Conservation (phyloP, 2,329 filamentous ascomycete species). For the Aureobasidium sp. region DNA sequence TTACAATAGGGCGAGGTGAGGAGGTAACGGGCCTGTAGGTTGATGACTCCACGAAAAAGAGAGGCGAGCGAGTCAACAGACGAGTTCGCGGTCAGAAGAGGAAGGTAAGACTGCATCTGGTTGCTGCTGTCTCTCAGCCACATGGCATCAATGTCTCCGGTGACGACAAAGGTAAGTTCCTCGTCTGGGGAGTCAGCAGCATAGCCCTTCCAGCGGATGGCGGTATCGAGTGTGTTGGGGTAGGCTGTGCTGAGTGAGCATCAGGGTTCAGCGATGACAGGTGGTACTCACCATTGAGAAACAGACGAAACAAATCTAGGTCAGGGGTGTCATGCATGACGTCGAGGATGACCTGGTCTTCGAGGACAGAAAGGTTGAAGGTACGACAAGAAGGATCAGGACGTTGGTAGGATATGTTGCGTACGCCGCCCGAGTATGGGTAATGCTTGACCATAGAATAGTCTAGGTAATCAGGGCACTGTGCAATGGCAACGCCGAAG, state of each 20-base stretch:
- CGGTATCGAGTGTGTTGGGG: slow-evolving; percentile 68
- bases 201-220: slow-evolving; percentile 59
- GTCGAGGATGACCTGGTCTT: slow-evolving; percentile 27
- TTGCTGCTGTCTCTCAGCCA: slow-evolving; percentile 52
- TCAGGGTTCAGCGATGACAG: not conserved
- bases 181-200: slow-evolving; percentile 50
- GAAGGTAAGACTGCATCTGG: slow-evolving; percentile 62
- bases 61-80: slow-evolving; percentile 53
- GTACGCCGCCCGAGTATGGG: slow-evolving; percentile 36
- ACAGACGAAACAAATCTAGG: slow-evolving; percentile 59
- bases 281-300: slow-evolving; percentile 48
- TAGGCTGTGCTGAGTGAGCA: slow-evolving; percentile 30
- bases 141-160: slow-evolving; percentile 43
- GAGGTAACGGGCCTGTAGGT: slow-evolving; percentile 62
- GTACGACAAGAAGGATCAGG: slow-evolving; percentile 37
- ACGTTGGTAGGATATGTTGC: slow-evolving; percentile 38
- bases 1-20: slow-evolving; percentile 49
- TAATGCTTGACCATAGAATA: slow-evolving; percentile 34
- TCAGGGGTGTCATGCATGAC: slow-evolving; percentile 30
- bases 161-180: slow-evolving; percentile 55
- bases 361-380: slow-evolving; percentile 37
- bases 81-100: slow-evolving; percentile 47
- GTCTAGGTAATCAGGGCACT: slow-evolving; percentile 37
- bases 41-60: slow-evolving; percentile 62
- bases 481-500: slow-evolving; percentile 16